These are phyloP conservation scores for Ambrosia trifida DNA, from an alignment of 129 eudicot genomes.

Conservation along the genomic window DNA sequence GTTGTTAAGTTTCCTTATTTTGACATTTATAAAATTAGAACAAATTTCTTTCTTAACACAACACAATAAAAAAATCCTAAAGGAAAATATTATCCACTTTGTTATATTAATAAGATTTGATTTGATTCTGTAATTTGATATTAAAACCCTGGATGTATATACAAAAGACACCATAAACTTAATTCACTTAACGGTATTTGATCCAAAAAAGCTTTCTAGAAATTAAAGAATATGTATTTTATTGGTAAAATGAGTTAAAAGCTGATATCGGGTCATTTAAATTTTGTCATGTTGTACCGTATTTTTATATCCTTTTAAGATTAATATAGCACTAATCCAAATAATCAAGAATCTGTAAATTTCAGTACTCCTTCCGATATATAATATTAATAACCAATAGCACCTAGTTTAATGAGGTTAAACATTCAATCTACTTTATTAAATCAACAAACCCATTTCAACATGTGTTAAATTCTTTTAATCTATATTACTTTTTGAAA, in stretches of 20 bases:
- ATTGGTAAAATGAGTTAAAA: neutral
- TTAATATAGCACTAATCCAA: neutral
- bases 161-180: no score
- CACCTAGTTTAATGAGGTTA: neutral
- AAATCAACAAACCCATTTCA: slow-evolving; percentile 12
- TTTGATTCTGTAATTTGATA: no score
- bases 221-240: neutral
- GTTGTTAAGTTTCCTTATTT: no score
- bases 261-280: neutral
- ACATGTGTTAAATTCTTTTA: slow-evolving; percentile 11
- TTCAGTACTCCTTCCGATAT: slow-evolving; percentile 9
- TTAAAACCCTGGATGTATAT: no score
- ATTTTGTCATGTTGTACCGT: slow-evolving; percentile 3
- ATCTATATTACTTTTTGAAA: neutral
- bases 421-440: neutral
- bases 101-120: no score
- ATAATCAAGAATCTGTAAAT: neutral
- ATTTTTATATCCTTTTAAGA: neutral
- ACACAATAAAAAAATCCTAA: no score
- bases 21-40: no score
- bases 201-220: neutral
- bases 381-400: neutral
- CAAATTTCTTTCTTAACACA: no score
- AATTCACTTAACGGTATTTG: neutral
- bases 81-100: no score